Evolutionary conservation across 2,329 filamentous ascomycete species (phyloP), one percentile per base, ranked within the genome.

Genomic region (Penicillium vulpinum): DNA sequence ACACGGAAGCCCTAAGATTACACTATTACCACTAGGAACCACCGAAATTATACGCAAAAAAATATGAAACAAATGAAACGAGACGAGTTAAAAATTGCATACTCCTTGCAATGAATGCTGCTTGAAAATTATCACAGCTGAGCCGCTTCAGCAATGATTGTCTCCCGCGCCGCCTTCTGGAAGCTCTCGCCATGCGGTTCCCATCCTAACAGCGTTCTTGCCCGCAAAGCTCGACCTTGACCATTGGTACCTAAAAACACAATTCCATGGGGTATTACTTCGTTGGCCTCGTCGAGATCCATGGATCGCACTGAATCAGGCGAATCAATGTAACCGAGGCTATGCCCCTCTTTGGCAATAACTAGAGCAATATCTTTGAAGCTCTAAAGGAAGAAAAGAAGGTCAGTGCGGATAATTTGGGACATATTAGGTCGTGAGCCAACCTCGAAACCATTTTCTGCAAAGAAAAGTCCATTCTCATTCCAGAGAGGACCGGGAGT

Each of bases 401-500:
- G 26, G 26, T 54, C 2, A 54, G 36, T 5, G 35, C 8, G 26
- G 4, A 26, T 8, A 47, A 13, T 22, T 22, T 8, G 7, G 21
- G 24, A 5, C 9, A 33, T 13, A 26, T 15, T 13, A 24, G 7
- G 16, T 1, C 4, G 22, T n/a, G n/a, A 10, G 41, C 51, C 1
- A 35, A 54, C 51, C 43, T 54, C 43, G 11, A 57, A 41, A 7
- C 60, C 52, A 10, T 57, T 58, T n/a, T 56, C 51, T 15, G 53
- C 53, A 29, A 63, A 60, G 38, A 58, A 62, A 38, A 63, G 59
- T 26, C 61, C 61, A 21, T 63, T 57, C 22, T 62, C 47, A 33
- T 60, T 60, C 61, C 61, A 63, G 13, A 63, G 33, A 5, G 54
- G 53, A 16, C 29, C 39, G 3, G 57, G 46, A 1, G 55, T 51